These are phyloP conservation scores for Ceratobasidium sp. DNA, from an alignment of 1,284 basidiomycete genomes.

Conservation along the genomic window DNA sequence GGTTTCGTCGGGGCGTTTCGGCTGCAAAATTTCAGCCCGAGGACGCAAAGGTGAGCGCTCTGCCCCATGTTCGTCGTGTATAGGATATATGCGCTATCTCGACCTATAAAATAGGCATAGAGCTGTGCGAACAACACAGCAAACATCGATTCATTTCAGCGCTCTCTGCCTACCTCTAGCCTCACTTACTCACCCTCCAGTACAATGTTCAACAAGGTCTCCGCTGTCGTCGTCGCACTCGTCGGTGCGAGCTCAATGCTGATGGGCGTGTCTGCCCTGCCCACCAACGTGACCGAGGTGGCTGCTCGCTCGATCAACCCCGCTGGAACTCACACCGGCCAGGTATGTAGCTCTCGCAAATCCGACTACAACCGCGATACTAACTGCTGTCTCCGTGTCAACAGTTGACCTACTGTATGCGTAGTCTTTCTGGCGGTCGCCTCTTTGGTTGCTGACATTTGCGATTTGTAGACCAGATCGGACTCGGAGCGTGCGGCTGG, in stretches of 20 bases:
- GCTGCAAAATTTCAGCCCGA: conserved; percentile 14
- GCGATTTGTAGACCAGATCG: conserved; percentile 21
- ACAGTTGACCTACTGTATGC: conserved; percentile 42
- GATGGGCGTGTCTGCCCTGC: conserved; percentile 26
- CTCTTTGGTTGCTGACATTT: neutral
- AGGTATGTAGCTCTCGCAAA: conserved; percentile 8
- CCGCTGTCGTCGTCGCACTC: neutral
- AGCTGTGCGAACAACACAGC: neutral
- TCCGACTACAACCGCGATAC: neutral
- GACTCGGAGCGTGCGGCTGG: conserved; percentile 34
- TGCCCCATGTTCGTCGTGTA: too few species aligned
- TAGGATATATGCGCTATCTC: neutral
- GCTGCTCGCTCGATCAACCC: conserved; percentile 32
- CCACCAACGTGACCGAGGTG: conserved; percentile 32
- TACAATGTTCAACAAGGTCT: conserved; percentile 40
- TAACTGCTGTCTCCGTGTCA: neutral
- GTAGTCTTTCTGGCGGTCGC: neutral
- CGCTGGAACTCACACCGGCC: conserved; percentile 40
- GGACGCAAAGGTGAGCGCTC: neutral
- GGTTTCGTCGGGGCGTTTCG: conserved; percentile 8
- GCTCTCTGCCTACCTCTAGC: neutral
- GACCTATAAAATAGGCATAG: neutral
- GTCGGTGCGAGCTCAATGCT: conserved; percentile 28
- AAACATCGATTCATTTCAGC: conserved; percentile 1
- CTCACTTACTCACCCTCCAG: neutral